Conservation (phyloP, 1,284 basidiomycete genomes). For the Abortiporus biennis region DNA sequence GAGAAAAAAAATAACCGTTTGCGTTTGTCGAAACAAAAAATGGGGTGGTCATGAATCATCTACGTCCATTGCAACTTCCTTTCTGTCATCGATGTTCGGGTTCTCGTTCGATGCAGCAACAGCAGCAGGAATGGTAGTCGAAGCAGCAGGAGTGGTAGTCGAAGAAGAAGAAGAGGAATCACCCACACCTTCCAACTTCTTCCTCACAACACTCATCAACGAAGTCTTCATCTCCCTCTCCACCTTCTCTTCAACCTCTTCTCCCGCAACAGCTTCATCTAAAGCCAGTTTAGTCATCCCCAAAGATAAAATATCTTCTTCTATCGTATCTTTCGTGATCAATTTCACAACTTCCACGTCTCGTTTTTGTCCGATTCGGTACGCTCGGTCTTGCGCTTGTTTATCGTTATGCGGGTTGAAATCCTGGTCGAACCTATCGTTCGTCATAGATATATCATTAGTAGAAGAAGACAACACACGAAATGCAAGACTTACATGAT, state of each 20-base stretch:
- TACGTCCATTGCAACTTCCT: slow-evolving; percentile 9
- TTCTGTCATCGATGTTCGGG: slow-evolving; percentile 4
- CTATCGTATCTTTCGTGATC: slow-evolving; percentile 90
- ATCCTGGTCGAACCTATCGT: slow-evolving; percentile 87
- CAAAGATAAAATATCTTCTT: slow-evolving; percentile 92
- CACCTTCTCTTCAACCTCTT: slow-evolving; percentile 51
- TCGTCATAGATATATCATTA: background rate
- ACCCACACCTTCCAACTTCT: slow-evolving; percentile 49
- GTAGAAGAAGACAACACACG: slow-evolving; percentile 5
- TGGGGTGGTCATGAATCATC: too few species aligned
- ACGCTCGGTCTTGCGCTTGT: slow-evolving; percentile 96
- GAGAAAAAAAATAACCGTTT: too few species aligned
- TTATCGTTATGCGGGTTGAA: slow-evolving; percentile 93
- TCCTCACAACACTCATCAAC: slow-evolving; percentile 72
- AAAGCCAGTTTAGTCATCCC: slow-evolving; percentile 87
- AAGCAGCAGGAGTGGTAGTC: too few species aligned
- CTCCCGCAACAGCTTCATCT: slow-evolving; percentile 88
- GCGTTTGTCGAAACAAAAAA: too few species aligned
- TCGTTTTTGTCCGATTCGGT: slow-evolving; percentile 94
- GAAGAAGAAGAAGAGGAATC: too few species aligned
- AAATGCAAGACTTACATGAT: slow-evolving; percentile 58
- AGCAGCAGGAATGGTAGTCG: too few species aligned
- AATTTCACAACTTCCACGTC: slow-evolving; percentile 92
- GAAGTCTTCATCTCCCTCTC: slow-evolving; percentile 80
- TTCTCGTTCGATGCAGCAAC: slow-evolving; percentile 3